These are phyloP conservation scores for Dictyostelium purpureum DNA, from an alignment of 78 protist genomes.

Conservation along the genomic window DNA sequence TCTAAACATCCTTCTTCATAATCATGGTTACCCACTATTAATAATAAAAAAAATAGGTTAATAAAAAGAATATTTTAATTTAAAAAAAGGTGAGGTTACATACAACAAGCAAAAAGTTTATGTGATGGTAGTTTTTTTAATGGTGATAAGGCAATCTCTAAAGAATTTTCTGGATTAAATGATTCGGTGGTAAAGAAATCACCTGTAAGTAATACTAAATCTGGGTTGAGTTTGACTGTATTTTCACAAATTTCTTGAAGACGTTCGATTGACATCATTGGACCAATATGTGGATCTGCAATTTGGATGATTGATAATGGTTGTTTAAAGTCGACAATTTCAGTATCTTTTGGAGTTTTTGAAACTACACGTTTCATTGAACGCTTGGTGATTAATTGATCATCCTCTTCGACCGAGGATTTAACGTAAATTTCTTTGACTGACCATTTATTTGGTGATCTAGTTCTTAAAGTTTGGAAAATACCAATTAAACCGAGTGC, in stretches of 20 bases:
- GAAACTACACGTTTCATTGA: conserved; percentile 9
- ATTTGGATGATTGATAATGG: conserved; percentile 82
- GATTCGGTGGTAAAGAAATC: conserved; percentile 80
- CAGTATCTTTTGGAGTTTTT: conserved; percentile 19
- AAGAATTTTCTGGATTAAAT: conserved; percentile 17
- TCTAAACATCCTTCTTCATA: conserved; percentile 79
- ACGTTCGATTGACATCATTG: conserved; percentile 82
- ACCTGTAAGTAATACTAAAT: conserved; percentile 83
- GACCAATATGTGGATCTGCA: conserved; percentile 85
- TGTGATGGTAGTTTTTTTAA: conserved; percentile 60
- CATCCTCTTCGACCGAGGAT: background rate
- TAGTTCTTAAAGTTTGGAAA: conserved; percentile 4
- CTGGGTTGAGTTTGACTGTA: conserved; percentile 80
- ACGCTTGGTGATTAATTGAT: background rate
- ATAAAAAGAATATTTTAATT: too few relatives aligned
- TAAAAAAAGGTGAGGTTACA: too few relatives aligned
- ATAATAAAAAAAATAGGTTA: background rate
- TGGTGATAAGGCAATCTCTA: conserved; percentile 69
- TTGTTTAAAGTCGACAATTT: conserved; percentile 38
- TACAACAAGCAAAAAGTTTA: conserved; percentile 71
- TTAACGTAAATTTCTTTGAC: conserved; percentile 26
- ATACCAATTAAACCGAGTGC: background rate
- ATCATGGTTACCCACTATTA: conserved; percentile 84
- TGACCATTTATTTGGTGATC: conserved; percentile 52
- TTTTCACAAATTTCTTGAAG: conserved; percentile 68